phyloP scores from a whole-genome alignment of 352 stramenopile species.

The Globisporangium irregulare region DNA sequence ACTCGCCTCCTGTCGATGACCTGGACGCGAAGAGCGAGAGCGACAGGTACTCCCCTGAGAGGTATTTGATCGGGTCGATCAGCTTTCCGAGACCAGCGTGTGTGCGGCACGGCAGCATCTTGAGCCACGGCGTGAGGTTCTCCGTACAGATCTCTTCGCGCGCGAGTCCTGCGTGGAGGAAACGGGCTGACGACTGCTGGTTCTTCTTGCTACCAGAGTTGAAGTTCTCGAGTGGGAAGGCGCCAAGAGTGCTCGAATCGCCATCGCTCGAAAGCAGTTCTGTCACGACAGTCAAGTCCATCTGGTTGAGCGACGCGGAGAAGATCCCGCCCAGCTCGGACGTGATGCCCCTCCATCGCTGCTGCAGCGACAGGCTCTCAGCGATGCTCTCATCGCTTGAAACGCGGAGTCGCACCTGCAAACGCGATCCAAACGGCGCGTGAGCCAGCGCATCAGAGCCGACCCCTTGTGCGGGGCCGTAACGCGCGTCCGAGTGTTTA shows the following conservation, averaged over 20 bases:
- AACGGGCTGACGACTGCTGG: constrained; percentile 9
- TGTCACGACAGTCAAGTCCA: constrained; percentile 53
- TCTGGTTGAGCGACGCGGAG: constrained; percentile 81
- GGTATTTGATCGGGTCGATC: constrained; percentile 66
- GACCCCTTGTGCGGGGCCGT: constrained; percentile 26
- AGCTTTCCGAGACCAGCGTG: constrained; percentile 60
- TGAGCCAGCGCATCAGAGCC: constrained; percentile 21
- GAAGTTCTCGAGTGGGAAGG: constrained; percentile 1
- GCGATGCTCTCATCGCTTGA: constrained; percentile 7
- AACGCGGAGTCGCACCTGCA: constrained; percentile 52
- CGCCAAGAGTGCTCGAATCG: constrained; percentile 21
- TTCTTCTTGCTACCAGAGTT: background rate
- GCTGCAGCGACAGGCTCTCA: constrained; percentile 12
- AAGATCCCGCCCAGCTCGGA: constrained; percentile 76
- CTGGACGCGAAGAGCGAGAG: constrained; percentile 48
- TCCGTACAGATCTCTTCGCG: constrained; percentile 87
- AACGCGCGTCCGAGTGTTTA: constrained; percentile 46
- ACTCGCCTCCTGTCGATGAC: constrained; percentile 18
- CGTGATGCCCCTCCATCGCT: constrained; percentile 69
- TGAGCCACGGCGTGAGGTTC: constrained; percentile 87
- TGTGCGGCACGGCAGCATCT: constrained; percentile 78
- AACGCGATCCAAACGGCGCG: constrained; percentile 58
- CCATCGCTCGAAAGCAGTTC: constrained; percentile 14
- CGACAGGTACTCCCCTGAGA: constrained; percentile 72
- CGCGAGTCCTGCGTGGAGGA: constrained; percentile 64